Conservation (phyloP, 208 protist species). For the Trypanosoma brucei region DNA sequence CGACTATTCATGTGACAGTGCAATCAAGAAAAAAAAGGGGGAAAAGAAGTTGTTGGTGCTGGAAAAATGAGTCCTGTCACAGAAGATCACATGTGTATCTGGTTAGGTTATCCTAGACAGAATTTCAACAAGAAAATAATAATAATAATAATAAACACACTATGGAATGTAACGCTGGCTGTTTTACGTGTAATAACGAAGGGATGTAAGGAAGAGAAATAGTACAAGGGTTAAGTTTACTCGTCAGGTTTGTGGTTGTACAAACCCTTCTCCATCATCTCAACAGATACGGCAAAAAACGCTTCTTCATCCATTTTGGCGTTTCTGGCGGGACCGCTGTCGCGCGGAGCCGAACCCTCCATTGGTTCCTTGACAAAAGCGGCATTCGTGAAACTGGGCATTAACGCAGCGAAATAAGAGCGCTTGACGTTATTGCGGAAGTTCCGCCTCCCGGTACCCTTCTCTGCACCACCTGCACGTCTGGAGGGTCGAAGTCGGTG, state of each 20-base stretch:
- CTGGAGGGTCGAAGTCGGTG: slow-evolving; percentile 35
- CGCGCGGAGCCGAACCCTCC: slow-evolving; percentile 14
- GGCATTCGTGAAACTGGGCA: slow-evolving; percentile 50
- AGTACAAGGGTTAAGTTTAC: slow-evolving; percentile 9
- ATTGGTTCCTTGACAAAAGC: slow-evolving; percentile 34
- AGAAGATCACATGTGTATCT: too few relatives aligned
- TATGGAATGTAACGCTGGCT: too few relatives aligned
- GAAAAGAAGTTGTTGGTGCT: too few relatives aligned
- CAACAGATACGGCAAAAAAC: slow-evolving; percentile 56
- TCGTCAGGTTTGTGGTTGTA: slow-evolving; percentile 46
- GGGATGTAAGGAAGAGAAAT: too few relatives aligned
- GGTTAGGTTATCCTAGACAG: too few relatives aligned
- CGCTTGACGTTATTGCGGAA: slow-evolving; percentile 23
- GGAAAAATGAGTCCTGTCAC: too few relatives aligned
- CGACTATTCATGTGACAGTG: too few relatives aligned
- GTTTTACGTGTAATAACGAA: too few relatives aligned
- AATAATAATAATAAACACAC: too few relatives aligned
- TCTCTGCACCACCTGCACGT: slow-evolving; percentile 15
- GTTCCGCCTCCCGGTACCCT: slow-evolving; percentile 41
- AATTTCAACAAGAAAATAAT: too few relatives aligned
- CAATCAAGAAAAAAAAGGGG: too few relatives aligned
- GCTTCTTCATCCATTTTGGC: slow-evolving; percentile 39
- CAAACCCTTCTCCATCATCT: slow-evolving; percentile 55
- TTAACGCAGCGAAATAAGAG: slow-evolving; percentile 25
- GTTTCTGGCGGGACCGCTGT: slow-evolving; percentile 24